phyloP scores from a whole-genome alignment of 2,329 filamentous ascomycete genomes.

The Waltergamsia citrina region DNA sequence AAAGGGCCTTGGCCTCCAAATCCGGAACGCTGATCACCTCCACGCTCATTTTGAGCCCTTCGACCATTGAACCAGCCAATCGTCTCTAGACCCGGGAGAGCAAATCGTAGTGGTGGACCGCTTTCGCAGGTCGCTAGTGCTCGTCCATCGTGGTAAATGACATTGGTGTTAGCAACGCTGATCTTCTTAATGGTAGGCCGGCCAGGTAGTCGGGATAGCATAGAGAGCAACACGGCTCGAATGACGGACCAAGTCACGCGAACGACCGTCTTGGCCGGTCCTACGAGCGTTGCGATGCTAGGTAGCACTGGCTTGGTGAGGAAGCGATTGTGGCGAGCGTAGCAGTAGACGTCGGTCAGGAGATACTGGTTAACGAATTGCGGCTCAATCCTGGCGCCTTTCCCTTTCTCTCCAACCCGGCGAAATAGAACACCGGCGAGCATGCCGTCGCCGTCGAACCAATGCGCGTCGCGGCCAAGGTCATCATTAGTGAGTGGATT shows the following conservation, averaged over 20 bases:
- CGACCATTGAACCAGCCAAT: constrained; percentile 62
- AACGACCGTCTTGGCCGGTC: constrained; percentile 42
- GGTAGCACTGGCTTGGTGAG: constrained; percentile 51
- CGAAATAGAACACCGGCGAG: constrained; percentile 56
- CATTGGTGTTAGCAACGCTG: constrained; percentile 59
- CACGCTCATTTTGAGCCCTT: constrained; percentile 39
- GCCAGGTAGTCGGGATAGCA: constrained; percentile 48
- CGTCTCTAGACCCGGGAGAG: constrained; percentile 54
- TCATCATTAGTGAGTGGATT: constrained; percentile 57
- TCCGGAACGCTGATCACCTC: constrained; percentile 14
- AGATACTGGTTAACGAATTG: constrained; percentile 63
- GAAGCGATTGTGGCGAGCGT: constrained; percentile 33
- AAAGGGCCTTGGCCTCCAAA: constrained; percentile 48
- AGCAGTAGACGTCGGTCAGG: constrained; percentile 56
- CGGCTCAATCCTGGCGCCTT: constrained; percentile 34
- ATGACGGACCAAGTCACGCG: constrained; percentile 41
- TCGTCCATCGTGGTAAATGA: constrained; percentile 59
- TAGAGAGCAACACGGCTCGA: constrained; percentile 45
- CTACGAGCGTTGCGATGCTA: constrained; percentile 57
- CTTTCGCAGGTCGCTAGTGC: constrained; percentile 63
- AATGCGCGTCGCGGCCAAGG: constrained; percentile 53
- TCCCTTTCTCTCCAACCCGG: constrained; percentile 20
- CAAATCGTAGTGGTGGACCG: constrained; percentile 57
- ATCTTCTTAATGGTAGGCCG: constrained; percentile 55
- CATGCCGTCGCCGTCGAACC: constrained; percentile 73